Base-by-base conservation (phyloP, 2,329 filamentous ascomycete genomes). In the Fusarium hainanense region DNA sequence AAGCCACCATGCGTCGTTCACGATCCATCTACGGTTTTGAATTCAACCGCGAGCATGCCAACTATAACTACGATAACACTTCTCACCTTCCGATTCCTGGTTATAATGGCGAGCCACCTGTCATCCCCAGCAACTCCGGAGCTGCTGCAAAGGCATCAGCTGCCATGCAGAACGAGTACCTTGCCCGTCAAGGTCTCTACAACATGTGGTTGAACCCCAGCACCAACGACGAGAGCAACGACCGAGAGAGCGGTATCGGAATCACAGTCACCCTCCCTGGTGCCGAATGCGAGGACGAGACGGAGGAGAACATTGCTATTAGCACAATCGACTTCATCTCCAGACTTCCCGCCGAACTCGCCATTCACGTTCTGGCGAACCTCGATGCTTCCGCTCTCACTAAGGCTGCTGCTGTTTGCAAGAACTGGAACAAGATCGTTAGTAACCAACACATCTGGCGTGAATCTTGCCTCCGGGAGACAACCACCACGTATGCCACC, bases 241-340 rank as follows among this genome's bases (percentile, higher is more conserved):
- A 91, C 69, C 81, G 84, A 27, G 88, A 91, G 78, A 90, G 89
- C 71, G 88, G 88, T 21, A 89, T 91, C 54, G 88, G 88, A 32
- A 90, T 91, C 51, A 82, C 84, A 2, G 78, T 89, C 4, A 84
- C 85, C 3, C 77, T 82, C 20, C 78, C 82, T 20, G 81, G 81
- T 6, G 68, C 77, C 2, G 80, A 82, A 9, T 42, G 27, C 18
- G 75, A 79, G 3, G 76, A 71, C 7, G 77, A 76, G n/a, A 67
- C 77, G 14, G 77, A 76, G 11, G 75, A 79, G 32, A 79, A 81
- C 30, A 73, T 79, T 21, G 78, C 74, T 54, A 87, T 88, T 62
- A 85, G 82, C 75, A 82, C 84, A 47, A 79, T 89, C 16, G 88
- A 91, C 76, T 90, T 90, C 69, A 79, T 91, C 58, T 78, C 82